These are phyloP conservation scores for Nadsonia commutata DNA, from an alignment of 1,139 yeast species.

Conservation along the genomic window DNA sequence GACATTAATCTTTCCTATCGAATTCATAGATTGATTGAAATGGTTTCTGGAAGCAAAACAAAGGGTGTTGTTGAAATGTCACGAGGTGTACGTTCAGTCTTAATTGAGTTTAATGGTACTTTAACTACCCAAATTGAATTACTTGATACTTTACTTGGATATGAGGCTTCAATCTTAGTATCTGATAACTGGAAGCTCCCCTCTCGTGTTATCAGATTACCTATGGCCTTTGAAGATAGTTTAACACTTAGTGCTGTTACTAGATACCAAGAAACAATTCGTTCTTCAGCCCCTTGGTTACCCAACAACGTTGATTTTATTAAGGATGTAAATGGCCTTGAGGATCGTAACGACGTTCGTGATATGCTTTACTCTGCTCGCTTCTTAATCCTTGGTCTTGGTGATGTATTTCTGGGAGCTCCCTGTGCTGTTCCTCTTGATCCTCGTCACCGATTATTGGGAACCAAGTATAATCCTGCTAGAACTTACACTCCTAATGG, in stretches of 20 bases:
- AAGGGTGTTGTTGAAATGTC: slow-evolving; percentile 91
- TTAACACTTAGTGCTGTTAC: slow-evolving; percentile 79
- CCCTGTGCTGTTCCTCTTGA: slow-evolving; percentile 98
- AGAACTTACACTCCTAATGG: slow-evolving; percentile 95
- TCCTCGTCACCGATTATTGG: slow-evolving; percentile 85
- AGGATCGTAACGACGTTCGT: slow-evolving; percentile 53
- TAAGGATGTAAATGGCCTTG: slow-evolving; percentile 69
- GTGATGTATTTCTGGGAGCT: slow-evolving; percentile 94
- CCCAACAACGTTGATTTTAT: slow-evolving; percentile 95
- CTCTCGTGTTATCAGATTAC: slow-evolving; percentile 69
- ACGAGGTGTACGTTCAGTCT: slow-evolving; percentile 88
- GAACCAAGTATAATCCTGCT: slow-evolving; percentile 91
- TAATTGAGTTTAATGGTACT: slow-evolving; percentile 64
- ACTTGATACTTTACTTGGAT: slow-evolving; percentile 48
- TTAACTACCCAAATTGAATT: slow-evolving; percentile 35
- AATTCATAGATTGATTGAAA: slow-evolving; percentile 64
- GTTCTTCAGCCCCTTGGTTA: slow-evolving; percentile 91
- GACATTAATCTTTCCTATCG: slow-evolving; percentile 77
- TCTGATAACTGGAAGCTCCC: slow-evolving; percentile 75
- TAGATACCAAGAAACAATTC: slow-evolving; percentile 83
- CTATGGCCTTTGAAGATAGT: slow-evolving; percentile 92
- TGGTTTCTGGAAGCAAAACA: slow-evolving; percentile 34
- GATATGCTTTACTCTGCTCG: slow-evolving; percentile 80
- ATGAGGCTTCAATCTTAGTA: slow-evolving; percentile 60
- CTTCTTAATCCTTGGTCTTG: slow-evolving; percentile 84